Evolutionary conservation across 352 stramenopile species (phyloP).

Genomic region (Pythium dissotocum): DNA sequence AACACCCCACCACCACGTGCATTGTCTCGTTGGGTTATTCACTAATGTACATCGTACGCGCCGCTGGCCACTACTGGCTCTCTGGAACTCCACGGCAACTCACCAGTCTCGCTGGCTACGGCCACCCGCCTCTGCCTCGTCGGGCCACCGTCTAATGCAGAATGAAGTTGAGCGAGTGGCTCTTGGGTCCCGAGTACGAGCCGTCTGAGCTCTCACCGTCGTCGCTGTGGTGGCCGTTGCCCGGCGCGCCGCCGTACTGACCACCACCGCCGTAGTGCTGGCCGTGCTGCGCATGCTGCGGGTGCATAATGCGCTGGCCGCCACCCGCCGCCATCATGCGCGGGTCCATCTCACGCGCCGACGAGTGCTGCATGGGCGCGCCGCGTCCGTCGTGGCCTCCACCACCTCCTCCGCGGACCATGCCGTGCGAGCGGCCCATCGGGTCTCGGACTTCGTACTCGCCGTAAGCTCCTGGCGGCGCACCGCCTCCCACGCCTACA

Average conservation of each 20-base stretch:
- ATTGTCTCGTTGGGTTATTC: background rate
- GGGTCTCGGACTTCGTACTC: constrained; percentile 35
- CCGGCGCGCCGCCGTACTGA: constrained; percentile 2
- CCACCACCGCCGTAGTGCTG: constrained; percentile 29
- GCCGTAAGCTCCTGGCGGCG: constrained; percentile 18
- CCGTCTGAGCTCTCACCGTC: constrained; percentile 56
- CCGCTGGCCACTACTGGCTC: too few species aligned
- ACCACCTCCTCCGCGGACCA: constrained; percentile 10
- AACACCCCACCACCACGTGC: background rate
- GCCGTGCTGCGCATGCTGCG: constrained; percentile 11
- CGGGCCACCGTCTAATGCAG: constrained; percentile 41
- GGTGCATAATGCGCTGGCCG: constrained; percentile 6
- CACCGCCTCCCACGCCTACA: background rate
- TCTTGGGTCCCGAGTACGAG: constrained; percentile 58
- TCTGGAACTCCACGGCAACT: background rate
- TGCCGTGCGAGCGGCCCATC: constrained; percentile 30
- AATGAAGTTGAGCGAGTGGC: constrained; percentile 85
- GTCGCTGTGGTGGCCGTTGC: constrained; percentile 36
- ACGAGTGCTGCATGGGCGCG: constrained; percentile 1
- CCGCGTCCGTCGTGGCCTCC: constrained; percentile 8
- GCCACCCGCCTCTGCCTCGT: background rate
- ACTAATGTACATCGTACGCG: background rate
- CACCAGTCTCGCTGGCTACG: too few species aligned
- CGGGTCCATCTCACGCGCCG: constrained; percentile 18
- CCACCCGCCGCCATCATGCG: constrained; percentile 11